phyloP scores from a whole-genome alignment of 2,329 filamentous ascomycete species.

The Colletotrichum eremochloae region DNA sequence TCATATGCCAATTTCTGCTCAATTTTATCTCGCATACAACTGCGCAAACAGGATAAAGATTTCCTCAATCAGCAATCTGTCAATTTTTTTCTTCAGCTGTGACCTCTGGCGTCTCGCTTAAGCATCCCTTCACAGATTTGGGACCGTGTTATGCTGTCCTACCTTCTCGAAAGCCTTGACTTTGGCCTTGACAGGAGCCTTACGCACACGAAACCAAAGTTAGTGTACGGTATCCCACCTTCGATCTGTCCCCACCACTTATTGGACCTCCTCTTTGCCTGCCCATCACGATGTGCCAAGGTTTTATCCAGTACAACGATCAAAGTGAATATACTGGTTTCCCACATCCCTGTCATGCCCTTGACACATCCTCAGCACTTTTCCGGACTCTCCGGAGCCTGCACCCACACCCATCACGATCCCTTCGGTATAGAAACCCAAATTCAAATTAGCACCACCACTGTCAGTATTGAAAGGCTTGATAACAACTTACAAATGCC shows the following conservation, averaged over 20 bases:
- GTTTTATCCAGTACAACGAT: too few relatives aligned
- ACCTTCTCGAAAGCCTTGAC: too few relatives aligned
- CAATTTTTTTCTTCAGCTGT: too few relatives aligned
- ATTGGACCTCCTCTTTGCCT: too few relatives aligned
- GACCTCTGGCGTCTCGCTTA: constrained; percentile 51
- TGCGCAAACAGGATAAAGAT: constrained; percentile 57
- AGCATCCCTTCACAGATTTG: constrained; percentile 50
- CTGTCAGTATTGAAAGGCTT: constrained; percentile 56
- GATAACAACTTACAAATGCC: constrained; percentile 45
- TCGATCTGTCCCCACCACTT: too few relatives aligned
- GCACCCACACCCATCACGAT: constrained; percentile 45
- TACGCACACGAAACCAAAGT: too few relatives aligned
- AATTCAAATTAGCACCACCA: neutral
- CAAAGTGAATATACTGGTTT: constrained; percentile 59
- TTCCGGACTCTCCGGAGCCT: constrained; percentile 55
- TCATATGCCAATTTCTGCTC: constrained; percentile 47
- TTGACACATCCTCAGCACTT: constrained; percentile 56
- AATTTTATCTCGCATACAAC: constrained; percentile 49
- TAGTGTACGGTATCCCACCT: too few relatives aligned
- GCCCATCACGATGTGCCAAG: too few relatives aligned
- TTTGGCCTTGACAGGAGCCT: too few relatives aligned
- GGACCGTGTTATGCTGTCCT: too few relatives aligned
- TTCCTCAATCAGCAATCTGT: too few relatives aligned
- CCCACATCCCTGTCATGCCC: constrained; percentile 60
- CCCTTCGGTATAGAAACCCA: constrained; percentile 44